phyloP scores from a whole-genome alignment of 345 rosid genomes.

The Lepidium sativum region DNA sequence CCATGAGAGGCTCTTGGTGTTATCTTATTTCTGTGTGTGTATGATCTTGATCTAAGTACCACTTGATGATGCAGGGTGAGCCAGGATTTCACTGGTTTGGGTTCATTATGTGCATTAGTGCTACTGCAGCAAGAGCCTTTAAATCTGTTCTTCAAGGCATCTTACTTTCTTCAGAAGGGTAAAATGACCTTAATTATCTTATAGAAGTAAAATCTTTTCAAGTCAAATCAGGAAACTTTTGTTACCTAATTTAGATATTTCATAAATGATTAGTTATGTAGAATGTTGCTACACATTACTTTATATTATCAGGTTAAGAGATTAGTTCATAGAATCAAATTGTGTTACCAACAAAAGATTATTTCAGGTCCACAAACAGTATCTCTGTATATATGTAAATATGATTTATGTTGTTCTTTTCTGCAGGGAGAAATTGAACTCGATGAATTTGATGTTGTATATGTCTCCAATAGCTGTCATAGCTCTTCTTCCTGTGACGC shows the following conservation, averaged over 20 bases:
- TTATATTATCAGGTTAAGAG: not conserved
- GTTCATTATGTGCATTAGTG: slow-evolving; percentile 90
- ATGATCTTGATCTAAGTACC: not conserved
- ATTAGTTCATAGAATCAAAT: not conserved
- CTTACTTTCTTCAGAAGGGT: slow-evolving; percentile 94
- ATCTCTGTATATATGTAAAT: too few species aligned
- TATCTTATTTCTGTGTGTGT: not conserved
- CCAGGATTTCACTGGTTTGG: slow-evolving; percentile 94
- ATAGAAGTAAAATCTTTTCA: not conserved
- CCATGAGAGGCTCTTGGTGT: not conserved
- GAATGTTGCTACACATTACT: not conserved
- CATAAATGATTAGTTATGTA: slow-evolving; percentile 6
- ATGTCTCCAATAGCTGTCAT: slow-evolving; percentile 90
- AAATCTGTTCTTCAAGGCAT: slow-evolving; percentile 96
- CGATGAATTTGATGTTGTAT: slow-evolving; percentile 88
- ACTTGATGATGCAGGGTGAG: slow-evolving; percentile 51
- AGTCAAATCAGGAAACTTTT: slow-evolving; percentile 11
- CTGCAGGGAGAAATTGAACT: slow-evolving; percentile 86
- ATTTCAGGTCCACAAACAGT: not conserved
- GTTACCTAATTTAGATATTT: not conserved
- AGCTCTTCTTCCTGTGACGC: slow-evolving; percentile 58
- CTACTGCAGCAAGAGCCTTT: slow-evolving; percentile 93
- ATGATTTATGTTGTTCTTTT: too few species aligned
- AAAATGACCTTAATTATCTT: not conserved
- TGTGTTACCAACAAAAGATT: not conserved